Percentiles rank a stretch among this genome's conserved stretches.
Evolutionary conservation across 2,329 filamentous ascomycete genomes (phyloP).

Genomic region (Colletotrichum sp.): DNA sequence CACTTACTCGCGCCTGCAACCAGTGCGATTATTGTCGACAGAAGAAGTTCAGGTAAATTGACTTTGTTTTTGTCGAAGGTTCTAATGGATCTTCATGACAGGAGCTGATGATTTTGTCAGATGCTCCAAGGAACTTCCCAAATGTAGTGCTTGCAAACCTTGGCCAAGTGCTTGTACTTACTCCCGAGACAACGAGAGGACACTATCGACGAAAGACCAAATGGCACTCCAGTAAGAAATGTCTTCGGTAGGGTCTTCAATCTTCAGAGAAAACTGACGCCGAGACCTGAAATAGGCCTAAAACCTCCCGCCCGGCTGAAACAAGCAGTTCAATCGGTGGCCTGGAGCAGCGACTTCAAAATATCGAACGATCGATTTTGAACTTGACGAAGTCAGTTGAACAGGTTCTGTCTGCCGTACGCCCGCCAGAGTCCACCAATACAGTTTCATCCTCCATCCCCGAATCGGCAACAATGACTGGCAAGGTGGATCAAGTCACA

Average conservation of each 20-base stretch:
- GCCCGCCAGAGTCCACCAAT: no score
- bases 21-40: slow-evolving; percentile 9
- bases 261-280: neutral
- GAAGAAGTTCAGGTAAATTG: neutral
- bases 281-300: neutral
- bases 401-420: neutral
- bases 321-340: neutral
- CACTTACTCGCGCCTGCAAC: neutral
- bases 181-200: neutral
- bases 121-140: slow-evolving; percentile 5
- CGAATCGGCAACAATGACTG: no score
- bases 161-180: neutral
- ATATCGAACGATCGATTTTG: neutral
- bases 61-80: neutral
- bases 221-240: neutral
- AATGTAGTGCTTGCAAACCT: slow-evolving; percentile 1
- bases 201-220: neutral
- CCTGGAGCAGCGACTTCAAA: neutral
- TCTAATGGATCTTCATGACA: neutral
- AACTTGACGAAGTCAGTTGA: neutral
- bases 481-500: neutral
- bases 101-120: neutral
- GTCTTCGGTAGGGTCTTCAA: neutral
- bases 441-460: neutral
- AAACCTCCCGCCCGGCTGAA: neutral